Conservation (phyloP, 2,329 filamentous ascomycete genomes). For the Lachnellula cervina region DNA sequence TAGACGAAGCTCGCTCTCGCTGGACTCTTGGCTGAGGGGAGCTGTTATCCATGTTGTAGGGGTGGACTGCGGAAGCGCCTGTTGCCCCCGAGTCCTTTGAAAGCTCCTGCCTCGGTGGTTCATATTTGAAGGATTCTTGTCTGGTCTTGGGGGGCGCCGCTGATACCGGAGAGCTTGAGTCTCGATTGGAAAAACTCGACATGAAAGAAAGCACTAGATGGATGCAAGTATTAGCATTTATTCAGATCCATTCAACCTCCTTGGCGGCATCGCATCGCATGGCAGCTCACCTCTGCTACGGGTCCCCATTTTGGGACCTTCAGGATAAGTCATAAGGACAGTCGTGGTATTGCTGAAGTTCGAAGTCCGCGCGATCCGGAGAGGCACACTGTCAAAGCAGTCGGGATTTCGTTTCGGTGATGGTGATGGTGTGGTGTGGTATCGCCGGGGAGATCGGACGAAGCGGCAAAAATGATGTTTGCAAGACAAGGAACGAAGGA, state of each 20-base stretch:
- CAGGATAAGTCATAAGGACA: slow-evolving; percentile 14
- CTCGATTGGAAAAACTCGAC: slow-evolving; percentile 63
- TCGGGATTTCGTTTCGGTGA: no score
- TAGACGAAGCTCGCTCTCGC: slow-evolving; percentile 45
- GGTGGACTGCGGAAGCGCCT: neutral
- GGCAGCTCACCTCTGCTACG: slow-evolving; percentile 31
- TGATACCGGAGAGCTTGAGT: slow-evolving; percentile 30
- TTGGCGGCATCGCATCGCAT: neutral
- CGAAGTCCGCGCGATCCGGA: slow-evolving; percentile 22
- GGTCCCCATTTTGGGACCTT: slow-evolving; percentile 28
- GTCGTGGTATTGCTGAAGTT: slow-evolving; percentile 5
- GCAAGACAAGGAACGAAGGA: neutral
- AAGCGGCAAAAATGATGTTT: neutral
- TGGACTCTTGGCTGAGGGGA: slow-evolving; percentile 33
- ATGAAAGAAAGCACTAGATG: slow-evolving; percentile 78
- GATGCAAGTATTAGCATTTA: slow-evolving; percentile 17
- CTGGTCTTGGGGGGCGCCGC: slow-evolving; percentile 23
- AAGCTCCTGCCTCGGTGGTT: slow-evolving; percentile 37
- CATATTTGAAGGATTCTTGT: slow-evolving; percentile 16
- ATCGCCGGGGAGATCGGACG: neutral
- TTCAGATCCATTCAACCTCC: neutral
- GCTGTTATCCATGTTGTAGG: slow-evolving; percentile 16
- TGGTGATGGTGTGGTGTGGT: no score
- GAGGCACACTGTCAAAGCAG: no score
- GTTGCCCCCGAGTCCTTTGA: slow-evolving; percentile 5